A percentile compares a stretch with the other conserved stretches of the same genome.
Conservation (phyloP, 345 rosid genomes). For the Hirschfeldia incana region DNA sequence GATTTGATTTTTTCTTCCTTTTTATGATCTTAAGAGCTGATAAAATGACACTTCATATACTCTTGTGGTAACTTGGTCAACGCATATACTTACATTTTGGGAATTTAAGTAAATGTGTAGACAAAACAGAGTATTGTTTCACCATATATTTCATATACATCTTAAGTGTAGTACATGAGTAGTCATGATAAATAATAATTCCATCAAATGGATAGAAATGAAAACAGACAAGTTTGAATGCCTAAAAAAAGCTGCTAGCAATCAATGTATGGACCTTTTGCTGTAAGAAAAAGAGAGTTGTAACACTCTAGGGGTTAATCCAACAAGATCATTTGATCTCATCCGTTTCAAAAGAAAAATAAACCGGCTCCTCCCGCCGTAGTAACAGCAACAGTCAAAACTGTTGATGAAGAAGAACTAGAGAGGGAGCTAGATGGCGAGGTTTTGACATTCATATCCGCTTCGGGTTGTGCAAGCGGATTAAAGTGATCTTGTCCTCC, state of each 20-base stretch:
- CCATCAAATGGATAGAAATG: too few species aligned
- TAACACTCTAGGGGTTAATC: not conserved
- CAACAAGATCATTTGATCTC: not conserved
- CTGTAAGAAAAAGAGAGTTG: not conserved
- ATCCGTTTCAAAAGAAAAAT: slow-evolving; percentile 20
- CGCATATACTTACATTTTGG: not conserved
- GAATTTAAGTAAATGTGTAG: not conserved
- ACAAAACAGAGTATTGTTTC: not conserved
- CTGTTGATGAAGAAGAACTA: not conserved
- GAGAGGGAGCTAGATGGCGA: slow-evolving; percentile 1
- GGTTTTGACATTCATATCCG: not conserved
- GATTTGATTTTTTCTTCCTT: not conserved
- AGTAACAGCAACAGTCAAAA: not conserved
- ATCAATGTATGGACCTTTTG: too few species aligned
- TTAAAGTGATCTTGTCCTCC: not conserved
- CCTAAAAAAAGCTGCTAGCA: too few species aligned
- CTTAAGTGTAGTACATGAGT: too few species aligned
- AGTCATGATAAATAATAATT: too few species aligned
- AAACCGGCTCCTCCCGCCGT: slow-evolving; percentile 6
- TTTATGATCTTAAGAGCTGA: too few species aligned
- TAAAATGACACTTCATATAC: too few species aligned
- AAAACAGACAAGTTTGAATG: too few species aligned
- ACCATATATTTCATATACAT: not conserved
- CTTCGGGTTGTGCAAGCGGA: slow-evolving; percentile 24
- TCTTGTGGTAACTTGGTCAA: too few species aligned